Conservation (phyloP, 225 moss, liverwort and hornwort species). For the Ulota crispa region DNA sequence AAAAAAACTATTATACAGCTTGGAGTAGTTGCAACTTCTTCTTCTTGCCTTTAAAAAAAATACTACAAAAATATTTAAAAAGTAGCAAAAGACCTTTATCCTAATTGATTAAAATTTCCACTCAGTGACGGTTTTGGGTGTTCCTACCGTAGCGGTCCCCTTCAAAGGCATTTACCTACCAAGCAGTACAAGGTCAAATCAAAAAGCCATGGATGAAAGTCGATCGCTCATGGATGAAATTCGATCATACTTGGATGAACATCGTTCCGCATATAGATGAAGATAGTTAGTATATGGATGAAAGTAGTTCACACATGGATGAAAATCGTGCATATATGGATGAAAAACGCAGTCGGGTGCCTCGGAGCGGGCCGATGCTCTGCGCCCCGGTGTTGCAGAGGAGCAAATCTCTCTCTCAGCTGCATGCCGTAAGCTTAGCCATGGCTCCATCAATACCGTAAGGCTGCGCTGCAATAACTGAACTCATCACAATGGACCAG, state of each 20-base stretch:
- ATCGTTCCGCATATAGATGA: background rate
- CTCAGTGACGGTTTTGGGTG: background rate
- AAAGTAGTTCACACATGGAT: background rate
- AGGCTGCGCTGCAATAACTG: conserved; percentile 33
- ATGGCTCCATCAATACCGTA: conserved; percentile 14
- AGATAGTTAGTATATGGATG: background rate
- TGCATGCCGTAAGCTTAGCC: conserved; percentile 24
- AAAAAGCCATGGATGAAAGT: background rate
- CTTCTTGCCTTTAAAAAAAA: too few species aligned
- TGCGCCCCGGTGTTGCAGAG: conserved; percentile 21
- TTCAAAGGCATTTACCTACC: background rate
- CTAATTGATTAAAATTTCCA: background rate
- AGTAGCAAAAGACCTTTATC: too few species aligned
- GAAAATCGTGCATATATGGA: rapidly evolving
- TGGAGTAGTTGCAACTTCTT: too few species aligned
- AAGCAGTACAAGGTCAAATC: background rate
- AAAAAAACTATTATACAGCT: too few species aligned
- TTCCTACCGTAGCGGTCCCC: background rate
- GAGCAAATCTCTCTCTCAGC: conserved; percentile 21
- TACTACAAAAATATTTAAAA: too few species aligned
- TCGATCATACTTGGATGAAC: background rate
- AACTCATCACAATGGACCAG: background rate
- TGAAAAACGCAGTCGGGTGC: background rate
- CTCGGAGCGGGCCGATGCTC: background rate
- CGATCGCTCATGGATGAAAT: background rate